phyloP scores from a whole-genome alignment of 768 basidiomycete species.

The Termitomyces sp. region DNA sequence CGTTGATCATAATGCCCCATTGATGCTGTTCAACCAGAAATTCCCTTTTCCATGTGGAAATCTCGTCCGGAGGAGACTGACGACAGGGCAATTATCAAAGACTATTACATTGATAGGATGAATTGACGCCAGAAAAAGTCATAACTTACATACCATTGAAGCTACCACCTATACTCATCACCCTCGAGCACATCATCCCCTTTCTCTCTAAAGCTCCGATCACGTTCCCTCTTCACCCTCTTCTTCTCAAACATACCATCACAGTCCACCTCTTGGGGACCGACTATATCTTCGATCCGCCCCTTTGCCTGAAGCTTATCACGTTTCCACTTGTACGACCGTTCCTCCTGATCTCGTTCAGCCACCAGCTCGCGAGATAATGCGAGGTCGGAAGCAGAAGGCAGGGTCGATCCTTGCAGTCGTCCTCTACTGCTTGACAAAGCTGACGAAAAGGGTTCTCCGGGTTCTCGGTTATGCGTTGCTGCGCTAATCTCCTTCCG shows the following conservation, averaged over 20 bases:
- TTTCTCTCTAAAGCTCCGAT: conserved; percentile 68
- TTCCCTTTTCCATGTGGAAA: too few species aligned
- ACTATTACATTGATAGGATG: too few species aligned
- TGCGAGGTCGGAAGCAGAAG: conserved; percentile 63
- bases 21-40: too few species aligned
- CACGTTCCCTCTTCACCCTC: too few species aligned
- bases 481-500: conserved; percentile 54
- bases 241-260: conserved; percentile 86
- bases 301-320: conserved; percentile 62
- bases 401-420: conserved; percentile 60
- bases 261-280: conserved; percentile 71
- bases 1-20: too few species aligned
- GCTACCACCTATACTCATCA: conserved; percentile 72
- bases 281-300: conserved; percentile 68
- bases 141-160: conserved; percentile 68
- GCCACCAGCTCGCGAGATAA: conserved; percentile 59
- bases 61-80: too few species aligned
- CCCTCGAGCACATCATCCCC: conserved; percentile 75
- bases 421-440: conserved; percentile 31
- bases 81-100: too few species aligned
- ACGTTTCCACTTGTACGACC: conserved; percentile 57
- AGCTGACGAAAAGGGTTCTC: conserved; percentile 13
- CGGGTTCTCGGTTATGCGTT: too few species aligned
- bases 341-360: conserved; percentile 48
- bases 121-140: neutral